These are phyloP conservation scores for Grifola frondosa DNA, from an alignment of 1,284 basidiomycete genomes.

Conservation along the genomic window DNA sequence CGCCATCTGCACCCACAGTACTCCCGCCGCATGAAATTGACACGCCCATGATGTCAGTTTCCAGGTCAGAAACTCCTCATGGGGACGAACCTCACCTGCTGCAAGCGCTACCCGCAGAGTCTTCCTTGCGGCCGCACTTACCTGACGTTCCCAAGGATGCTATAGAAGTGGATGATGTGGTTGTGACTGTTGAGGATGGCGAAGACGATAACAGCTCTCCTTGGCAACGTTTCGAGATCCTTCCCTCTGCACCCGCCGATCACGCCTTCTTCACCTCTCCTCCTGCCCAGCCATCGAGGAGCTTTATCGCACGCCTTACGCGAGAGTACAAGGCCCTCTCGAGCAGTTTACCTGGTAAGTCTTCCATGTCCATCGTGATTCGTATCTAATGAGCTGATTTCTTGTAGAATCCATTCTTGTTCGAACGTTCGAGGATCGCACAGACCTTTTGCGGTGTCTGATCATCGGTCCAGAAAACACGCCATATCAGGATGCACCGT, in stretches of 20 bases:
- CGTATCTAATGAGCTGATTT: conserved; percentile 2
- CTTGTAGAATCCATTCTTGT: conserved; percentile 66
- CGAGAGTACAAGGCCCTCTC: conserved; percentile 84
- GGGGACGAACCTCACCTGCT: conserved; percentile 8
- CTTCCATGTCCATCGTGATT: conserved; percentile 2
- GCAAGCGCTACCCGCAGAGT: conserved; percentile 14
- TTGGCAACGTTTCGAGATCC: conserved; percentile 79
- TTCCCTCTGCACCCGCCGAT: conserved; percentile 73
- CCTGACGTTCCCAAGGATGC: conserved; percentile 31
- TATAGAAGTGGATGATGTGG: conserved; percentile 20
- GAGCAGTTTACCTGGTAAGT: conserved; percentile 77
- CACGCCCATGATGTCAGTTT: conserved; percentile 8
- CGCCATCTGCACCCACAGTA: conserved; percentile 25
- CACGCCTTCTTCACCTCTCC: conserved; percentile 74
- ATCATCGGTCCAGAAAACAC: conserved; percentile 94
- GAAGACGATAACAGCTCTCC: conserved; percentile 30
- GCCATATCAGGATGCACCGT: conserved; percentile 90
- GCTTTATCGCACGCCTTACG: conserved; percentile 72
- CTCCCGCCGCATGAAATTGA: conserved; percentile 16
- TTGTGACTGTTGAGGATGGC: too few relatives aligned
- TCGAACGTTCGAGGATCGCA: conserved; percentile 76
- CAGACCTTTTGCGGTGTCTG: conserved; percentile 83
- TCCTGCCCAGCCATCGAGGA: conserved; percentile 63
- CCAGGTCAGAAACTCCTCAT: neutral
- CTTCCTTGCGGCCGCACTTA: conserved; percentile 21